These are phyloP conservation scores for Pythium brassicae DNA, from an alignment of 352 stramenopile genomes.

Conservation along the genomic window DNA sequence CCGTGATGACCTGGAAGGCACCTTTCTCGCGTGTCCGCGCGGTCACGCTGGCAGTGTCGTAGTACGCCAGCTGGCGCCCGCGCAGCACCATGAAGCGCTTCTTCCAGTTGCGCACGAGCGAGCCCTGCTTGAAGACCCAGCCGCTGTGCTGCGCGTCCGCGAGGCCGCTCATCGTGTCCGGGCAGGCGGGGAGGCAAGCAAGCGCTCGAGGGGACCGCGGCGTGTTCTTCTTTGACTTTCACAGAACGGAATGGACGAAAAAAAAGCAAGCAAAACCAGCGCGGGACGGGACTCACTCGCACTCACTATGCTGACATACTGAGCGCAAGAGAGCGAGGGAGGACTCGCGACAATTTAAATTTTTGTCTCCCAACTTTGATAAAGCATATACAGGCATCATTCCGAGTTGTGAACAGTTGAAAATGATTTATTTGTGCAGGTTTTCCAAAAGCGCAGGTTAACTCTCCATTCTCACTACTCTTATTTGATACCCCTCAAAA, in stretches of 20 bases:
- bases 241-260: neutral
- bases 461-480: too few species aligned
- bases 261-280: neutral
- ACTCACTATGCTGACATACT: too few species aligned
- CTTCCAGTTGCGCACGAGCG: conserved; percentile 80
- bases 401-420: too few species aligned
- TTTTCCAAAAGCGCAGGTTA: too few species aligned
- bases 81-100: conserved; percentile 82
- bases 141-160: conserved; percentile 54
- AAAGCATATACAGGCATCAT: too few species aligned
- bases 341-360: too few species aligned
- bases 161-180: conserved; percentile 23
- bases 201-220: neutral
- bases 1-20: conserved; percentile 82
- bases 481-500: too few species aligned
- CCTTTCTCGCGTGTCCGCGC: conserved; percentile 67
- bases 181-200: too few species aligned
- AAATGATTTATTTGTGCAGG: too few species aligned
- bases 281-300: conserved; percentile 33
- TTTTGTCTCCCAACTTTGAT: too few species aligned
- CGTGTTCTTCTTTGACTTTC: neutral
- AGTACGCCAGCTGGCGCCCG: conserved; percentile 81
- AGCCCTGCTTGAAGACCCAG: conserved; percentile 85
- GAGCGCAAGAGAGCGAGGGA: too few species aligned
- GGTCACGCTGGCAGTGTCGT: conserved; percentile 63